phyloP scores from a whole-genome alignment of 31 red algal genomes.

The Bonnemaisonia californica region DNA sequence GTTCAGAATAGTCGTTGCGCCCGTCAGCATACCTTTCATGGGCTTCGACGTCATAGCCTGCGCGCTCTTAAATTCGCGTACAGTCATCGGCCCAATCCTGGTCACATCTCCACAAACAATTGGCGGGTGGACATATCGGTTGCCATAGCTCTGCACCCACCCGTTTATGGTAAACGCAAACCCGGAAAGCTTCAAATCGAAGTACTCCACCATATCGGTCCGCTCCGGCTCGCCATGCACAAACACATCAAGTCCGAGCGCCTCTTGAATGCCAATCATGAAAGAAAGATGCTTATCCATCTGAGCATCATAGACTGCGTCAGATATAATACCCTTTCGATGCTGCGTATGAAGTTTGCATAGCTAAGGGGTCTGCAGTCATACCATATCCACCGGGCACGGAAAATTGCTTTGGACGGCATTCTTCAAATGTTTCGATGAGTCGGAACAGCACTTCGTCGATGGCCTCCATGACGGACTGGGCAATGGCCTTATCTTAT shows the following conservation, averaged over 20 bases:
- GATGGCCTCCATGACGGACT: constrained; percentile 5
- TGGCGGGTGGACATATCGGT: constrained; percentile 84
- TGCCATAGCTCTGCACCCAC: constrained; percentile 92
- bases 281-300: constrained; percentile 68
- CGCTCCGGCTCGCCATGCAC: constrained; percentile 95
- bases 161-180: constrained; percentile 84
- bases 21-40: constrained; percentile 96
- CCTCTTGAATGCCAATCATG: constrained; percentile 73
- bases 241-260: constrained; percentile 82
- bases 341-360: constrained; percentile 58
- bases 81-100: constrained; percentile 82
- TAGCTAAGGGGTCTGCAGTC: constrained; percentile 75
- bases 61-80: constrained; percentile 76
- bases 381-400: constrained; percentile 73
- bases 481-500: too few relatives aligned
- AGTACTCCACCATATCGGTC: constrained; percentile 97
- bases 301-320: constrained; percentile 52
- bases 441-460: constrained; percentile 53
- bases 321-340: constrained; percentile 65
- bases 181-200: constrained; percentile 76
- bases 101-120: constrained; percentile 90
- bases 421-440: constrained; percentile 42
- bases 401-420: constrained; percentile 70
- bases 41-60: constrained; percentile 82
- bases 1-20: constrained; percentile 82